phyloP scores from a whole-genome alignment of 164 flowering plant genomes.

The Vitis rupestris region DNA sequence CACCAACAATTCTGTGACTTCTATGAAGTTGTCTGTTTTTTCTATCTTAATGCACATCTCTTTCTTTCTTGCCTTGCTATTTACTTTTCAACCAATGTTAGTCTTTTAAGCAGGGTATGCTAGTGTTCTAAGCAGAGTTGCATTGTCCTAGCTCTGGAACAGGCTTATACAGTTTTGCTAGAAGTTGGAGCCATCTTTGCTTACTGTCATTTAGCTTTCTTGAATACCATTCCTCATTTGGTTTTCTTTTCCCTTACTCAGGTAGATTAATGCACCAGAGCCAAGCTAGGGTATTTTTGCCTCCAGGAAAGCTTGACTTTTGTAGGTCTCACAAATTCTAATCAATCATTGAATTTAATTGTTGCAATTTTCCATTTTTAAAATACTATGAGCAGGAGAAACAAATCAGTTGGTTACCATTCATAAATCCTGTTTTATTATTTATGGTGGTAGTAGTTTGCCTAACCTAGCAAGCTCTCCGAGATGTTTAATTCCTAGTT shows the following conservation, averaged over 20 bases:
- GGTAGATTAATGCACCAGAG: not conserved
- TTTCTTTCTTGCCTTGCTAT: conserved; percentile 8
- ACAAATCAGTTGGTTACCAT: no score
- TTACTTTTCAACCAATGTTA: conserved; percentile 1
- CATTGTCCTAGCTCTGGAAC: not conserved
- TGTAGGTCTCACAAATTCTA: conserved; percentile 8
- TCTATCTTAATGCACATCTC: not conserved
- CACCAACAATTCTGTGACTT: conserved; percentile 20
- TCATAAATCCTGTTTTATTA: no score
- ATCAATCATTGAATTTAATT: conserved; percentile 6
- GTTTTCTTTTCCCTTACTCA: not conserved
- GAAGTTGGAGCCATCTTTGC: conserved; percentile 11
- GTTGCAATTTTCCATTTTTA: not conserved
- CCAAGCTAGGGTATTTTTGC: not conserved
- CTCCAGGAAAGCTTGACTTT: not conserved
- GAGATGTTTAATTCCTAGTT: no score
- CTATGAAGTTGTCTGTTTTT: not conserved
- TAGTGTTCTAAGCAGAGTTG: not conserved
- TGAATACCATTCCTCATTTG: not conserved
- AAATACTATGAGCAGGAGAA: no score
- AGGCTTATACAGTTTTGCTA: conserved; percentile 16
- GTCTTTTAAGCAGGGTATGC: not conserved
- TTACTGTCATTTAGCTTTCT: not conserved
- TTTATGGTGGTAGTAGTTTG: no score
- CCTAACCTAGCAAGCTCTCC: no score